These are phyloP conservation scores for Pleurotus tuoliensis DNA, from an alignment of 768 basidiomycete species.

Conservation along the genomic window DNA sequence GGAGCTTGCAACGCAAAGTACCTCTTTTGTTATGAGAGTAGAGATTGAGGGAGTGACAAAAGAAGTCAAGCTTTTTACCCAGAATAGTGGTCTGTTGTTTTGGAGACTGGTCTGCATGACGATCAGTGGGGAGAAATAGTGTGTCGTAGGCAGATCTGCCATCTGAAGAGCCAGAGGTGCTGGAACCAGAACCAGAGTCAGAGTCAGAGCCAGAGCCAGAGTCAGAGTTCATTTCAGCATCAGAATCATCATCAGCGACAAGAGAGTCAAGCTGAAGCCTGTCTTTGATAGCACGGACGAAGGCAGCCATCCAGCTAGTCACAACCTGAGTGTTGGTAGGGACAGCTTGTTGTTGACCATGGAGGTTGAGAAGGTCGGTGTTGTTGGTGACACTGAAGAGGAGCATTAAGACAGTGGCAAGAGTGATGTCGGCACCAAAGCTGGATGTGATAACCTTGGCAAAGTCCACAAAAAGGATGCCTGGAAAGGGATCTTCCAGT, in stretches of 20 bases:
- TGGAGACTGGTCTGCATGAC: too few species aligned
- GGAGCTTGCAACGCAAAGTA: too few species aligned
- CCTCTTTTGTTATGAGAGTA: too few species aligned
- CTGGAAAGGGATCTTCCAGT: constrained; percentile 4
- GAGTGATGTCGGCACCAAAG: not conserved
- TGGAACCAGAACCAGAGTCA: too few species aligned
- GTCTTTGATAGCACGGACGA: not conserved
- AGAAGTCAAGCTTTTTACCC: too few species aligned
- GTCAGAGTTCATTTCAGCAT: not conserved
- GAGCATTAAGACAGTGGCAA: constrained; percentile 5
- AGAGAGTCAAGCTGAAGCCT: not conserved
- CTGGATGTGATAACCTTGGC: not conserved
- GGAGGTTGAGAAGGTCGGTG: constrained; percentile 3
- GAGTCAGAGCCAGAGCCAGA: not conserved
- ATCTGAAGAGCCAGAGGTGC: too few species aligned
- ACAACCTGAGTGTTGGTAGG: not conserved
- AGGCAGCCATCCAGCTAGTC: constrained; percentile 1
- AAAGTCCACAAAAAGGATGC: constrained; percentile 2
- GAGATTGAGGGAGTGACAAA: too few species aligned
- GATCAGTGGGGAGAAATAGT: too few species aligned
- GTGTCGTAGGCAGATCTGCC: too few species aligned
- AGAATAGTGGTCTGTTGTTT: too few species aligned
- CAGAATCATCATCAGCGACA: not conserved
- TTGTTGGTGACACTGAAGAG: constrained; percentile 1
- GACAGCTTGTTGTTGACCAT: not conserved